Evolutionary conservation across 768 basidiomycete genomes (phyloP).

Genomic region (Astraeus odoratus): DNA sequence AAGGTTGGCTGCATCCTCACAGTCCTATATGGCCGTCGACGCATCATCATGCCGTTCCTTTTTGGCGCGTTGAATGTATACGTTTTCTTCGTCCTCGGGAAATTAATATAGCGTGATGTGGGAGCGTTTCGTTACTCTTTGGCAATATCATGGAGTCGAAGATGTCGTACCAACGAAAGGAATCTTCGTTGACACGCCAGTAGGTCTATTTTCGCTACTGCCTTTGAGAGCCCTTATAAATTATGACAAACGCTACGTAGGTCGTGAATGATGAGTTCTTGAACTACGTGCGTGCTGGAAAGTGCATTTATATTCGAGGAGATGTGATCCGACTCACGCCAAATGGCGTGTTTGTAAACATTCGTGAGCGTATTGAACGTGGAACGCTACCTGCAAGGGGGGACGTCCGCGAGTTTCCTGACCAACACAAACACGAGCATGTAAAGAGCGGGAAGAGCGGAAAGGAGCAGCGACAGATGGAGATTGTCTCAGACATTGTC

Average conservation of each 20-base stretch:
- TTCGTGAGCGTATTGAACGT: constrained; percentile 24
- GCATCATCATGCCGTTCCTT: too few species aligned
- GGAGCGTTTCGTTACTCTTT: constrained; percentile 36
- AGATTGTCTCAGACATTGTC: constrained; percentile 40
- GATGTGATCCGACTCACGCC: constrained; percentile 36
- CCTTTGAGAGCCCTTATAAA: not conserved
- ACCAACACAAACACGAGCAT: not conserved
- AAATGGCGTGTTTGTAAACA: constrained; percentile 32
- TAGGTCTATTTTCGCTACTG: constrained; percentile 10
- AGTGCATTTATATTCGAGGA: constrained; percentile 42
- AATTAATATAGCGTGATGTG: constrained; percentile 45
- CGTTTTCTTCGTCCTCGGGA: too few species aligned
- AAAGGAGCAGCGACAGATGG: constrained; percentile 2
- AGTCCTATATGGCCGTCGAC: too few species aligned
- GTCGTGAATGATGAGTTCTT: constrained; percentile 50
- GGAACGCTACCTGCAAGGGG: not conserved
- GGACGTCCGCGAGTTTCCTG: not conserved
- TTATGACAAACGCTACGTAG: constrained; percentile 13
- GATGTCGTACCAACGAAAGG: constrained; percentile 38
- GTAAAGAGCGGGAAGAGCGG: not conserved
- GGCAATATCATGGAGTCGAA: constrained; percentile 39
- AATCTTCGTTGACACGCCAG: constrained; percentile 43
- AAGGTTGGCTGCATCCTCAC: too few species aligned
- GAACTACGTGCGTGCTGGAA: constrained; percentile 33
- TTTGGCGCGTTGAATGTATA: too few species aligned